Conservation (phyloP, 495 filamentous ascomycete species). For the Hypoxylon lienhwacheense region DNA sequence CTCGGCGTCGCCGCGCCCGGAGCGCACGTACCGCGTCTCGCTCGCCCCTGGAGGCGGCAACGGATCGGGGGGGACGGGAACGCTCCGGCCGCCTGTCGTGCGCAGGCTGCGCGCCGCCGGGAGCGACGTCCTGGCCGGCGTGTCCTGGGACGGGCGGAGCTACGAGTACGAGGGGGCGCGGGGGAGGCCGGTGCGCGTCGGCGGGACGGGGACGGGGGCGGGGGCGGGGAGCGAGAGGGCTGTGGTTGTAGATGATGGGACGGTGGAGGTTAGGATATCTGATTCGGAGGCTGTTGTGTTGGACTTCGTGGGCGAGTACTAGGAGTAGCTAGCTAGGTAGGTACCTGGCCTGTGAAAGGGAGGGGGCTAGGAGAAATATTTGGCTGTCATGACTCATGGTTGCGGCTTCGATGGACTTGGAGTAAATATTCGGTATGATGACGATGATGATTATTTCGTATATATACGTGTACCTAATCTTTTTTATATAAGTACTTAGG, state of each 20-base stretch:
- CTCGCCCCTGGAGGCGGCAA: conserved; percentile 39
- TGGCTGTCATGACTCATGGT: no score
- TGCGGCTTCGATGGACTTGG: no score
- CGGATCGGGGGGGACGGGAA: conserved; percentile 8
- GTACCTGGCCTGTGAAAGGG: no score
- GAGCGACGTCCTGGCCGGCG: conserved; percentile 62
- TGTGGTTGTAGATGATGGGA: conserved; percentile 44
- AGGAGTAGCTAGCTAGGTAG: background rate
- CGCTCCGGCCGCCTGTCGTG: no score
- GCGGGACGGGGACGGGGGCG: conserved; percentile 59
- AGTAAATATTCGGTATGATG: no score
- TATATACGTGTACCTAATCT: no score
- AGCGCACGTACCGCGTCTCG: conserved; percentile 47
- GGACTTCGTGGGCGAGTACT: conserved; percentile 37
- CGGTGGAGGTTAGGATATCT: conserved; percentile 51
- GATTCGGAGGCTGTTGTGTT: conserved; percentile 56
- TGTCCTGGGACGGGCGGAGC: conserved; percentile 64
- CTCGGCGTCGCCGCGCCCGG: conserved; percentile 38
- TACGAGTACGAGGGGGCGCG: conserved; percentile 63
- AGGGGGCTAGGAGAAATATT: no score
- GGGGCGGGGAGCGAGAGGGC: no score
- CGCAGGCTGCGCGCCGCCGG: conserved; percentile 62
- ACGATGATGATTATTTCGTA: no score
- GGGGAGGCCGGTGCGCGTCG: conserved; percentile 58
- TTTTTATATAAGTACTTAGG: no score